These are phyloP conservation scores for Leccinum disarticulatum DNA, from an alignment of 768 basidiomycete species.

Conservation along the genomic window DNA sequence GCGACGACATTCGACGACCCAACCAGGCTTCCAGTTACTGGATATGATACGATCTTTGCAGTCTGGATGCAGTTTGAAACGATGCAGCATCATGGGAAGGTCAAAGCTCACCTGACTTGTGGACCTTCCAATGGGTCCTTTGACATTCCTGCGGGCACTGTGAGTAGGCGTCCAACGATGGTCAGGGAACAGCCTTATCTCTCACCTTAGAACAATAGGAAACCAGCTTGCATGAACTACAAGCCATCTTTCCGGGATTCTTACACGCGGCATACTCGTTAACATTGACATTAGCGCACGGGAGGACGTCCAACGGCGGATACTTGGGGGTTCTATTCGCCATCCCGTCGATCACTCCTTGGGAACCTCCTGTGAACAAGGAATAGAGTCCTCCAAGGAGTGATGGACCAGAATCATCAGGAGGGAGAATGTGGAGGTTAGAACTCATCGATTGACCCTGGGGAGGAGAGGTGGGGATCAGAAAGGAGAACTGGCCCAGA, in stretches of 20 bases:
- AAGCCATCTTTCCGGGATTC: constrained; percentile 31
- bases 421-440: constrained; percentile 21
- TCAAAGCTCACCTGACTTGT: constrained; percentile 35
- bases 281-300: constrained; percentile 37
- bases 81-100: not conserved
- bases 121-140: constrained; percentile 38
- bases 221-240: constrained; percentile 38
- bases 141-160: constrained; percentile 38
- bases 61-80: constrained; percentile 10
- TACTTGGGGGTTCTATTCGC: constrained; percentile 16
- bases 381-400: constrained; percentile 11
- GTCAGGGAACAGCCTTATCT: not conserved
- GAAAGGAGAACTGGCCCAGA: not conserved
- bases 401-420: constrained; percentile 12
- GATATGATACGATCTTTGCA: constrained; percentile 26
- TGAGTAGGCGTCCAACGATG: not conserved
- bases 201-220: constrained; percentile 44
- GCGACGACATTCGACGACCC: constrained; percentile 21
- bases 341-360: constrained; percentile 11
- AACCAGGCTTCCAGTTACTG: constrained; percentile 21
- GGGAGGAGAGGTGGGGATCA: not conserved
- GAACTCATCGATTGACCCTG: constrained; percentile 12
- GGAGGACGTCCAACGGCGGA: constrained; percentile 30
- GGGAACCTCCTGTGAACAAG: constrained; percentile 11
- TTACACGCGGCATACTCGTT: constrained; percentile 26